phyloP scores from a whole-genome alignment of 306 rosid genomes.

The Quercus bicolor region DNA sequence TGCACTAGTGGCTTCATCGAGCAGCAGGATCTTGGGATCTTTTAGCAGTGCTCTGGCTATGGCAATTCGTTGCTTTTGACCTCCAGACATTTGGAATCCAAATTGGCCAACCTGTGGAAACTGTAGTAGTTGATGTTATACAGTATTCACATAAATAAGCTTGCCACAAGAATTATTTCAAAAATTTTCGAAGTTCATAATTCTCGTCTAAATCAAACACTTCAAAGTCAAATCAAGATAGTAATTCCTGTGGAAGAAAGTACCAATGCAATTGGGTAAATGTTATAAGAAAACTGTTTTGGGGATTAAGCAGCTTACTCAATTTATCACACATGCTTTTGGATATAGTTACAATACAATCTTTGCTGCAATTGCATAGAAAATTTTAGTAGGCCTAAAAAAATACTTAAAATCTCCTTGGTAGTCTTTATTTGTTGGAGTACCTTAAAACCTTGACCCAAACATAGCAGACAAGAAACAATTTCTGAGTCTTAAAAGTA shows the following conservation, averaged over 20 bases:
- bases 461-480: not conserved
- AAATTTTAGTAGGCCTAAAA: too few species aligned
- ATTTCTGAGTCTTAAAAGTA: not conserved
- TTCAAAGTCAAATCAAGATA: not conserved
- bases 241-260: not conserved
- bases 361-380: too few species aligned
- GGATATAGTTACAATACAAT: too few species aligned
- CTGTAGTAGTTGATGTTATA: conserved; percentile 20
- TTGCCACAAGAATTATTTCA: not conserved
- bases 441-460: not conserved
- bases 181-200: not conserved
- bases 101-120: conserved; percentile 73
- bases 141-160: conserved; percentile 12
- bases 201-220: not conserved
- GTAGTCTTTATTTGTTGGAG: not conserved
- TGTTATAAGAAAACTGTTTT: not conserved
- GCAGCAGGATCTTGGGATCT: conserved; percentile 79
- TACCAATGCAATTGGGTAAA: not conserved
- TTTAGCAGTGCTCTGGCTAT: conserved; percentile 81
- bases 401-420: not conserved
- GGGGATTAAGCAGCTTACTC: not conserved
- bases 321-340: not conserved
- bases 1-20: conserved; percentile 93
- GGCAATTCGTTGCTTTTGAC: conserved; percentile 88
- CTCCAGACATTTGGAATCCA: conserved; percentile 81